Evolutionary conservation across 768 basidiomycete genomes (phyloP), one percentile per base, ranked within the genome.

Genomic region (Coprinopsis sp.): DNA sequence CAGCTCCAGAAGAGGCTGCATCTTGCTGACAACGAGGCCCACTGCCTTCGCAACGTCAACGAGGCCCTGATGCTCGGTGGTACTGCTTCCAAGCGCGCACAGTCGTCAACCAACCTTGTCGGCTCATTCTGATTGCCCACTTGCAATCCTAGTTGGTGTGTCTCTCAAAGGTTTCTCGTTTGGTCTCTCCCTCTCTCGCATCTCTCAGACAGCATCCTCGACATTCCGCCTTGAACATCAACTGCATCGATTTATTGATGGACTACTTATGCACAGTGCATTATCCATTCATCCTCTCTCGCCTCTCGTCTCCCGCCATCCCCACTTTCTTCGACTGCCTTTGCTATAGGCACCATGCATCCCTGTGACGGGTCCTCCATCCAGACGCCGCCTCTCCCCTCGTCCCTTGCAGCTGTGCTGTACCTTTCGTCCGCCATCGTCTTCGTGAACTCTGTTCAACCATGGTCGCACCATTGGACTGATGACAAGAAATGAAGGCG

Each of bases 41-140:
- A 82, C 64, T 79, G 87, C 57, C 84, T 90, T 59, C 79, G 87
- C 66, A 83, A 78, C 60, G 82, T 92, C 55, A 91, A 91, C 67
- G 89, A 92, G 78, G 84, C 85, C 33, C 76, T 92, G 64, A 91
- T 90, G 86, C 80, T 91, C 62, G 79, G 82, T 64, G 84, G n/a
- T n/a, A n/a, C 85, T 49, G 84, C 86, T 34, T 82, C 84, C 65
- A 85, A 86, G 55, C 68, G 79, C 51, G 54, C 60, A 51, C 52
- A 65, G 61, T 79, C 77, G 38, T 78, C 79, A 42, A 73, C 78
- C 39, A 76, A 77, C 47, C 74, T 77, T 44, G 63, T 75, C 57
- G 30, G 69, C 39, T 56, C 58, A 46, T 72, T 73, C 64, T 80
- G 70, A 79, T 72, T 66, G 65, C 65, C n/a, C 51, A 44, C 53